Evolutionary conservation across 306 rosid species (phyloP).

Genomic region (Comarum palustre): DNA sequence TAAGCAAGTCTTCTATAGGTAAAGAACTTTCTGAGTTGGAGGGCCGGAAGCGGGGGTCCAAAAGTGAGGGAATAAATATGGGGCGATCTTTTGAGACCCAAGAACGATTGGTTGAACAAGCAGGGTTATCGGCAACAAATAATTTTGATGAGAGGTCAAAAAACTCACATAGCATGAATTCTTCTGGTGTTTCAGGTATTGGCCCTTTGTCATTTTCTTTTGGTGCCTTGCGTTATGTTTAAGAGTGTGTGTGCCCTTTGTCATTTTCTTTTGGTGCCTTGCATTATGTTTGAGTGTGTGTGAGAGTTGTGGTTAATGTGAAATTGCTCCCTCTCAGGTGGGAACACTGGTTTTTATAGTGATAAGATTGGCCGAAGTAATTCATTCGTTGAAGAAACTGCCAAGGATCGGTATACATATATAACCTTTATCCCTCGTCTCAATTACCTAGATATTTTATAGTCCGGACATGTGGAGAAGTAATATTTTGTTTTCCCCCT

Average conservation of each 20-base stretch:
- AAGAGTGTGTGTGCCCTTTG: not conserved
- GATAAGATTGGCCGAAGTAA: conserved; percentile 31
- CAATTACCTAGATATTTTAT: not conserved
- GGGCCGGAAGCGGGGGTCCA: conserved; percentile 27
- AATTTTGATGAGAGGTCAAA: conserved; percentile 35
- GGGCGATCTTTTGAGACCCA: conserved; percentile 34
- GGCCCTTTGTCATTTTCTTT: not conserved
- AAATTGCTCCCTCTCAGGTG: conserved; percentile 20
- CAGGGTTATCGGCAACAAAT: conserved; percentile 32
- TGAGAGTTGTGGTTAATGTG: not conserved
- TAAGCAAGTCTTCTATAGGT: conserved; percentile 29
- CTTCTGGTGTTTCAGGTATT: conserved; percentile 36
- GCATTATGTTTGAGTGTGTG: not conserved
- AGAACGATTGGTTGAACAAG: conserved; percentile 41
- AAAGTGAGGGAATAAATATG: conserved; percentile 36
- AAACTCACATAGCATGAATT: conserved; percentile 36
- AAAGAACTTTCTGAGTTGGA: conserved; percentile 35
- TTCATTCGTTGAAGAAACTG: conserved; percentile 39
- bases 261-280: not conserved
- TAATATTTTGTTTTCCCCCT: not conserved
- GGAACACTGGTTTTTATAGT: conserved; percentile 32
- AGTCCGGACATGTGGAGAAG: not conserved
- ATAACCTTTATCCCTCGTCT: conserved; percentile 11
- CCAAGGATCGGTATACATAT: conserved; percentile 38
- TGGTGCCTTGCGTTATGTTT: not conserved